phyloP scores from a whole-genome alignment of 2,329 filamentous ascomycete species.

The Fusarium concolor region DNA sequence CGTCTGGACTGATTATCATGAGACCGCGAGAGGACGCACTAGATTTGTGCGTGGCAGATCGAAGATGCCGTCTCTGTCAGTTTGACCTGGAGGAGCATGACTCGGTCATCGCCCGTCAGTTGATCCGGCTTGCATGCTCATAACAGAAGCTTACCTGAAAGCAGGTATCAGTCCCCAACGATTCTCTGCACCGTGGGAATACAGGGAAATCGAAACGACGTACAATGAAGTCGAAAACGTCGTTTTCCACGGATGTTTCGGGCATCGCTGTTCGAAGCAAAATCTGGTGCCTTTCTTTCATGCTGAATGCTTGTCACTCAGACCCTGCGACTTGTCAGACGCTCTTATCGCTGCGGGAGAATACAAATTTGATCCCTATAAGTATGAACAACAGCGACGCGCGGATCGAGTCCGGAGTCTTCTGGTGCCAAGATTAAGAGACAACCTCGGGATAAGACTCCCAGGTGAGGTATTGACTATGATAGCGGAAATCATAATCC shows the following conservation, averaged over 20 bases:
- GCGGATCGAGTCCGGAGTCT: not conserved
- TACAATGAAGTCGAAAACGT: constrained; percentile 10
- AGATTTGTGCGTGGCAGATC: constrained; percentile 31
- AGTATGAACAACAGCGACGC: not conserved
- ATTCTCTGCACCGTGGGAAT: constrained; percentile 13
- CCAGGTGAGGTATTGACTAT: constrained; percentile 14
- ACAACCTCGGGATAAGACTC: constrained; percentile 8
- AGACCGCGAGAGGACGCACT: constrained; percentile 12
- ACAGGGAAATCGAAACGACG: constrained; percentile 8
- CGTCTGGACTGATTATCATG: not conserved
- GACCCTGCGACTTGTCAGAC: constrained; percentile 16
- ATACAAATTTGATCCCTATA: constrained; percentile 11
- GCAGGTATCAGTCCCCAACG: constrained; percentile 17
- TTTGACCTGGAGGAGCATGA: constrained; percentile 19
- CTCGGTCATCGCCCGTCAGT: constrained; percentile 24
- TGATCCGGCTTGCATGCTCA: not conserved
- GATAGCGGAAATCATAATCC: constrained; percentile 23
- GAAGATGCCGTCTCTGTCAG: constrained; percentile 28
- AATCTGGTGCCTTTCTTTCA: constrained; percentile 23
- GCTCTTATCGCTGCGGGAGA: constrained; percentile 20
- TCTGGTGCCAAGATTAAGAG: constrained; percentile 11
- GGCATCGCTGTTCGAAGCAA: not conserved
- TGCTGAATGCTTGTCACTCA: constrained; percentile 17
- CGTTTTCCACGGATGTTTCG: constrained; percentile 16
- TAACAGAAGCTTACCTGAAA: constrained; percentile 1